A percentile compares a stretch with the other conserved stretches of the same genome.
Evolutionary conservation across 352 stramenopile species (phyloP).

Genomic region (Globisporangium takayamanum): DNA sequence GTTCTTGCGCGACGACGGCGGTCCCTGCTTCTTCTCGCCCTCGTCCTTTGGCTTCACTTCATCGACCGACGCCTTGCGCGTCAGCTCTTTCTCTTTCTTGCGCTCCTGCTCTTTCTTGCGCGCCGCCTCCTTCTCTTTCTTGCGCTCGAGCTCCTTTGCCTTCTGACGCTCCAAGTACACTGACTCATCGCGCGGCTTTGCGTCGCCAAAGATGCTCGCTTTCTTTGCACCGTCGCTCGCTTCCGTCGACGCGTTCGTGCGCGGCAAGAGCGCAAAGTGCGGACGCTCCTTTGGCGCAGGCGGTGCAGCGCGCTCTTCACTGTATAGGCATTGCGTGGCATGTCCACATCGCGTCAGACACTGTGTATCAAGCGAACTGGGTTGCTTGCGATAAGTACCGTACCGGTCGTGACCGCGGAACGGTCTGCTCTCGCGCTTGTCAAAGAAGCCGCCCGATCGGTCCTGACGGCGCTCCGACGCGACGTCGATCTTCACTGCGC

Average conservation of each 20-base stretch:
- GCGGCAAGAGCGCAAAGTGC: constrained; percentile 52
- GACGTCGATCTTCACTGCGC: constrained; percentile 65
- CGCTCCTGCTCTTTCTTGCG: constrained; percentile 18
- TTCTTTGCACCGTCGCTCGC: constrained; percentile 26
- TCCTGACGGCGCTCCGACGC: constrained; percentile 50
- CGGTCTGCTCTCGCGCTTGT: constrained; percentile 42
- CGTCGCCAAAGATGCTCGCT: constrained; percentile 77
- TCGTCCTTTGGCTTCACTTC: constrained; percentile 24
- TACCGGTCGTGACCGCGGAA: constrained; percentile 24
- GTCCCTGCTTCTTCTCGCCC: constrained; percentile 19
- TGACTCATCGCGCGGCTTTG: constrained; percentile 72
- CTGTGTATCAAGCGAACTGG: background rate
- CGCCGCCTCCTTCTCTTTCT: constrained; percentile 34
- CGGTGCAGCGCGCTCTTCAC: constrained; percentile 14
- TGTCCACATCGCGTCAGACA: background rate
- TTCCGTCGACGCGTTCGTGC: constrained; percentile 33
- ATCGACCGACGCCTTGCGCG: constrained; percentile 12
- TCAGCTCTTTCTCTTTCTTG: constrained; percentile 20
- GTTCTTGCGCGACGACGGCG: constrained; percentile 22
- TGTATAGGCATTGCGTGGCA: background rate
- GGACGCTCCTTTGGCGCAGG: constrained; percentile 34
- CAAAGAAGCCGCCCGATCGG: constrained; percentile 34
- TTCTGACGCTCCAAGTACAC: constrained; percentile 70
- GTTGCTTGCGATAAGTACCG: constrained; percentile 9
- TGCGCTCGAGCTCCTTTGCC: constrained; percentile 42